phyloP scores from a whole-genome alignment of 345 rosid species.

The Hirschfeldia incana region DNA sequence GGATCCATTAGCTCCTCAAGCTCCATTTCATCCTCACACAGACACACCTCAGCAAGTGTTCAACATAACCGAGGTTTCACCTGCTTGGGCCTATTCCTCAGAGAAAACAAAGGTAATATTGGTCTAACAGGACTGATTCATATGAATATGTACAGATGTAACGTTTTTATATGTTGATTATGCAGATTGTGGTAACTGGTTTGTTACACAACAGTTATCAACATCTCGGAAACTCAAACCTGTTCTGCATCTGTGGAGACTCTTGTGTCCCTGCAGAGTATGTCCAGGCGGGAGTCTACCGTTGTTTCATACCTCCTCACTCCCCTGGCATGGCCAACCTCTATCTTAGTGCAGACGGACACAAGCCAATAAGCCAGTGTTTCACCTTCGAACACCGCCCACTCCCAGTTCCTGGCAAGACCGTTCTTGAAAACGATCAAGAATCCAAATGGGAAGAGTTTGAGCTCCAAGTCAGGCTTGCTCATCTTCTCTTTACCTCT shows the following conservation, averaged over 20 bases:
- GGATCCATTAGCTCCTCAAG: conserved; percentile 48
- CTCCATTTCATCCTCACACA: conserved; percentile 40
- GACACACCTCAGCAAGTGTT: conserved; percentile 57
- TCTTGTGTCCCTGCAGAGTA: conserved; percentile 54
- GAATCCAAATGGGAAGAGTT: conserved; percentile 66
- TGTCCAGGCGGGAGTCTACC: conserved; percentile 80
- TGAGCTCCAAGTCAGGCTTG: conserved; percentile 74
- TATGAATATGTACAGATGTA: neutral
- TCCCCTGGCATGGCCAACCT: conserved; percentile 66
- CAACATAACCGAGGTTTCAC: conserved; percentile 76
- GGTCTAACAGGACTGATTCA: neutral
- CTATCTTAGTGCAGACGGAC: conserved; percentile 76
- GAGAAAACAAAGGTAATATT: conserved; percentile 84
- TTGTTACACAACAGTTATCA: conserved; percentile 56
- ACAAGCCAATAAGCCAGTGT: conserved; percentile 75
- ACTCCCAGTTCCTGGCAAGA: conserved; percentile 37
- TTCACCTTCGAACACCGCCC: conserved; percentile 72
- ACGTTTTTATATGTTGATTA: conserved; percentile 5
- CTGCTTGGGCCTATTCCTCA: conserved; percentile 75
- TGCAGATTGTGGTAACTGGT: conserved; percentile 79
- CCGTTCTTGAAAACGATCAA: conserved; percentile 47
- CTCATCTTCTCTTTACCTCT: conserved; percentile 69
- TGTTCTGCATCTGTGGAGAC: conserved; percentile 79
- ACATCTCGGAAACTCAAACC: conserved; percentile 56
- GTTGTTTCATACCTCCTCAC: conserved; percentile 70